phyloP scores from a whole-genome alignment of 148 eudicot species.

The Salicornia ramosissima region DNA sequence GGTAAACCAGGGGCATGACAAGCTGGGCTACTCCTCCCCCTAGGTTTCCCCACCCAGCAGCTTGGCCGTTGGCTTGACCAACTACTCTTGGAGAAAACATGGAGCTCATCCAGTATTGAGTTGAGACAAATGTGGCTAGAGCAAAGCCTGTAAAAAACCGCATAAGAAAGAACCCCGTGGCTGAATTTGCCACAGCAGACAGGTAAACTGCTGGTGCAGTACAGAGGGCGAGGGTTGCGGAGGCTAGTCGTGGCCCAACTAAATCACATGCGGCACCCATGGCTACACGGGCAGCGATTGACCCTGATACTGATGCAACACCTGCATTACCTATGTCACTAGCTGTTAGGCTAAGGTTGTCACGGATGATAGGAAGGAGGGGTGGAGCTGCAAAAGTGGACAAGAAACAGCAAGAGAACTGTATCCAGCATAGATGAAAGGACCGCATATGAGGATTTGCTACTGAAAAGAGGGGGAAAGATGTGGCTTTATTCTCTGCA shows the following conservation, averaged over 20 bases:
- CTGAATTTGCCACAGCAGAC: conserved; percentile 30
- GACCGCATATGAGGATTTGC: no score
- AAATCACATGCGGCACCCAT: not conserved
- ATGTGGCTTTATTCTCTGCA: no score
- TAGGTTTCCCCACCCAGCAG: conserved; percentile 92
- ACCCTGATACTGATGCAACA: not conserved
- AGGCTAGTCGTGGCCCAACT: not conserved
- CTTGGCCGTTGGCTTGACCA: conserved; percentile 65
- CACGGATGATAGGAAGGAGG: not conserved
- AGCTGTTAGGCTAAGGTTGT: not conserved
- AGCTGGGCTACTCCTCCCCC: conserved; percentile 90
- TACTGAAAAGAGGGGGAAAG: no score
- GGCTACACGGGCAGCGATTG: not conserved
- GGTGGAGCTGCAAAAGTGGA: not conserved
- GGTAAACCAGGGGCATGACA: conserved; percentile 72
- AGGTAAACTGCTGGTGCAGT: conserved; percentile 70
- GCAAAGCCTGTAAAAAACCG: conserved; percentile 84
- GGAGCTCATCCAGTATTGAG: conserved; percentile 97
- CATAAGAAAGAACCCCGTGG: conserved; percentile 40
- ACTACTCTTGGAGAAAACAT: conserved; percentile 65
- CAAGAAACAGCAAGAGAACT: not conserved
- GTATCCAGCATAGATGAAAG: not conserved
- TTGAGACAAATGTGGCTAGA: conserved; percentile 81
- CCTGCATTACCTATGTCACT: not conserved
- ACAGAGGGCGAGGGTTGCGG: conserved; percentile 48